Base-by-base conservation (phyloP, 2,329 filamentous ascomycete species). In the Chaetomiaceae sp. region DNA sequence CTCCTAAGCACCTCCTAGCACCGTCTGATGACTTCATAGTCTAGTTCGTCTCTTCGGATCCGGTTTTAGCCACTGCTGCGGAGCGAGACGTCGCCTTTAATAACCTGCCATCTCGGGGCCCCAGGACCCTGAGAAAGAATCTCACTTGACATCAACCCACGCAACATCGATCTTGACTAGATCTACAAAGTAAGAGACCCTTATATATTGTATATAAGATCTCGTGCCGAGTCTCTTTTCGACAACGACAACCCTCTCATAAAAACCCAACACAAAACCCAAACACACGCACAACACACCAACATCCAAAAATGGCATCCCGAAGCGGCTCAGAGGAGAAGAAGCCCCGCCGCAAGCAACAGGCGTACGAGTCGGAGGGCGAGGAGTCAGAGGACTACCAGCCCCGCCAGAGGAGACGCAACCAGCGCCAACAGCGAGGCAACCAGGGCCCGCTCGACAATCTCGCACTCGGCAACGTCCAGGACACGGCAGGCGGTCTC, bases 401-500 rank as follows among this genome's bases (percentile, higher is more conserved):
- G 17, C 60, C 44, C 57, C 57, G 27, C 19, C 60, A 55, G 33
- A 62, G 60, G 38, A 62, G 61, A 50, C 62, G 63, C 53, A 58
- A 63, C 59, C 61, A 65, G 60, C 63, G 62, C 40, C 60, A 66
- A 60, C 62, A 64, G 52, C 50, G 63, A 56, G 55, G 64, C 38
- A 57, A 50, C 38, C 44, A 54, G 59, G 63, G 62, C n/a, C 59
- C 67, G 8, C 64, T 73, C 12, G 71, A 72, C 58, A 62, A 64
- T 50, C 65, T 72, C 43, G 62, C 61, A 14, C 61, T 73, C 33
- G 66, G 62, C 57, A 66, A 65, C 47, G 66, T 71, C 20, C 62
- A 62, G 21, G 58, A 68, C 48, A 66, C 66, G 3, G 68, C 67
- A 2, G 63, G 64, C 56, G 66, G 67, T 44, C 64, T 70, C 12